A percentile compares a stretch with the other conserved stretches of the same genome.
Evolutionary conservation across 1,284 basidiomycete species (phyloP).

Genomic region (Boletus semigastroideus): DNA sequence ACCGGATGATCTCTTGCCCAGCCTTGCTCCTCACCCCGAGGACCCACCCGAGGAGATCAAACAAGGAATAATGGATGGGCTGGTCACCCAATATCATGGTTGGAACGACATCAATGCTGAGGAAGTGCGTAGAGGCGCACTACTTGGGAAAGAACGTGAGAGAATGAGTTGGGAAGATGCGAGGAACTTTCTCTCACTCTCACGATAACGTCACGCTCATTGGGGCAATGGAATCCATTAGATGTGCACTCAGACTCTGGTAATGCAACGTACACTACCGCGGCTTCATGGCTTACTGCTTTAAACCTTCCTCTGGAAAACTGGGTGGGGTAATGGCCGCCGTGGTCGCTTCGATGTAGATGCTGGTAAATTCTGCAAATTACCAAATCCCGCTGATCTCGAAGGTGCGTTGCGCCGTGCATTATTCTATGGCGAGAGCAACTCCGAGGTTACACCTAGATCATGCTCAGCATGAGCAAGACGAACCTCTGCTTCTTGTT

Average conservation of each 20-base stretch:
- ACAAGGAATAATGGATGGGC: slow-evolving; percentile 48
- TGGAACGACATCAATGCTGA: slow-evolving; percentile 72
- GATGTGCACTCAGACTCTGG: slow-evolving; percentile 6
- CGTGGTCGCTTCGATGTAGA: slow-evolving; percentile 24
- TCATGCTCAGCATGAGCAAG: background rate
- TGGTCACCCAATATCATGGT: slow-evolving; percentile 59
- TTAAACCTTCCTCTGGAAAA: slow-evolving; percentile 28
- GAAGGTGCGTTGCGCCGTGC: slow-evolving; percentile 26
- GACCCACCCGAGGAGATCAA: slow-evolving; percentile 53
- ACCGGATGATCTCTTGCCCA: slow-evolving; percentile 24
- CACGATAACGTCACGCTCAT: slow-evolving; percentile 7
- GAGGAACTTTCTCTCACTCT: slow-evolving; percentile 37
- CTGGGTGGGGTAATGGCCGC: slow-evolving; percentile 33
- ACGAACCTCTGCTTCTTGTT: slow-evolving; percentile 43
- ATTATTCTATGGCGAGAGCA: slow-evolving; percentile 21
- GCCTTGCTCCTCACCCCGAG: slow-evolving; percentile 38
- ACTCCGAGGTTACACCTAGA: background rate
- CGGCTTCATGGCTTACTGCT: background rate
- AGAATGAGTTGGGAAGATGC: slow-evolving; percentile 70
- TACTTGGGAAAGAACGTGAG: slow-evolving; percentile 72
- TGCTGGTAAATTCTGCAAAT: slow-evolving; percentile 30
- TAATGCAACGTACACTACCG: slow-evolving; percentile 17
- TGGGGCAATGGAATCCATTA: slow-evolving; percentile 1
- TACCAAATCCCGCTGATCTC: slow-evolving; percentile 23
- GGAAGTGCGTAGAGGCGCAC: slow-evolving; percentile 59